Evolutionary conservation across 139 green algal genomes (phyloP).

Genomic region (Auxenochlorella protothecoides): DNA sequence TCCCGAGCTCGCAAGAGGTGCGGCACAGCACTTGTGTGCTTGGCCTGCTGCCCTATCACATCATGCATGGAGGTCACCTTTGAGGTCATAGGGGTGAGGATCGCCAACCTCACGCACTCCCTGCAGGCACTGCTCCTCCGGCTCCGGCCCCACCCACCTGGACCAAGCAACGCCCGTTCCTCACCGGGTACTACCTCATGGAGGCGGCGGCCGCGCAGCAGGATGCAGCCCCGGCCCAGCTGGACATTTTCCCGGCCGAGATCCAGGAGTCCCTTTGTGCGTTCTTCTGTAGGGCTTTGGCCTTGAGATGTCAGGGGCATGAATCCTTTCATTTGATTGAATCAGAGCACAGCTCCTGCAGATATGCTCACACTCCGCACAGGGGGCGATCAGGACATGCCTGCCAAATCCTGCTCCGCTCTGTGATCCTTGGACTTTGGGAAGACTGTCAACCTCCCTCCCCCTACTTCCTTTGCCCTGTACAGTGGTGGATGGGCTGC

Average conservation of each 20-base stretch:
- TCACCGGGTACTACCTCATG: conserved; percentile 14
- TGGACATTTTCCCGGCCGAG: conserved; percentile 20
- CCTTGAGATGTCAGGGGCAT: not conserved
- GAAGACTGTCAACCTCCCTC: too few relatives aligned
- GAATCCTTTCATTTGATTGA: too few relatives aligned
- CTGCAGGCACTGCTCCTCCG: not conserved
- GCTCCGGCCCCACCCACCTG: conserved; percentile 1
- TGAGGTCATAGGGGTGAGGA: too few relatives aligned
- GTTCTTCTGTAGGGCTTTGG: not conserved
- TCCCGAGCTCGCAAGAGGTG: not conserved
- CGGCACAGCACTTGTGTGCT: not conserved
- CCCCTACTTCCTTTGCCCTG: not conserved
- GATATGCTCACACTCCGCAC: not conserved
- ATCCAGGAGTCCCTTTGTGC: conserved; percentile 31
- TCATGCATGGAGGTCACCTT: too few relatives aligned
- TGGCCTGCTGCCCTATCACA: too few relatives aligned
- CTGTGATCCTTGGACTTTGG: too few relatives aligned
- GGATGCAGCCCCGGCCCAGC: not conserved
- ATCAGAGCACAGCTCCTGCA: not conserved
- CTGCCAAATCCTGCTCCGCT: too few relatives aligned
- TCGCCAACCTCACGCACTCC: too few relatives aligned
- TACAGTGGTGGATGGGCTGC: conserved; percentile 72
- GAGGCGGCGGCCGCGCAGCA: conserved; percentile 1
- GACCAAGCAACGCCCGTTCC: conserved; percentile 10
- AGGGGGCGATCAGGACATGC: not conserved